Evolutionary conservation across 169 alveolate species (phyloP), one percentile per base, ranked within the genome.

Genomic region (Eimeria maxima): DNA sequence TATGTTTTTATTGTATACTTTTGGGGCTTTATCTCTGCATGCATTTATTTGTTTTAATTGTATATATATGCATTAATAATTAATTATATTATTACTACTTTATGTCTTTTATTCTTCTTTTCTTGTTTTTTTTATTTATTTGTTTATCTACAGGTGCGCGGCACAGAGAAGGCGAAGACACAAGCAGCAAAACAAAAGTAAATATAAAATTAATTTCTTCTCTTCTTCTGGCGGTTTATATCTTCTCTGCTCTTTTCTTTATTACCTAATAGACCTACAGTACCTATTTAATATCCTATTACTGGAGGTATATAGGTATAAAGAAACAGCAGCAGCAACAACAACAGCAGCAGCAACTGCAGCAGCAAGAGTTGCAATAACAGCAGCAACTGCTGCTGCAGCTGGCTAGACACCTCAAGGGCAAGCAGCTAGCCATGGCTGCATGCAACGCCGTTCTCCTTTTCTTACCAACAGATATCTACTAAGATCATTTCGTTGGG

Each of bases 131-230:
- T 16, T 11, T 63, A 22, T 87, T 50, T n/a, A 0, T 1, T 3
- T 27, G 44, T 13, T 53, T 81, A 50, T 11, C 57, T 11, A 50
- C 57, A 90, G 95, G 95, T 90, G 50, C 96, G 96, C 87, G 96
- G 96, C 50, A 95, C 83, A 44, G 96, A 95, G 93, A 95, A 95
- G 93, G 92, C 96, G 65, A 95, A 95, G 95, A 47, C 86, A 29
- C 22, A 76, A 4, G 96, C 78, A 8, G 78, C 90, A 24, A 90
- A 53, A 13, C 60, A 74, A 69, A 84, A 94, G 90, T 81, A 93
- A 92, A 53, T 10, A 74, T 20, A 20, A 13, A 8, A 8, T n/a
- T 33, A n/a, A 11, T 44, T 2, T 29, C 4, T 13, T 38, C 60
- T 16, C 57, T 11, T 22, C 5, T 57, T 14, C 33, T 76, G 88